Evolutionary conservation across 2,329 filamentous ascomycete species (phyloP).

Genomic region (Pyrenochaeta sp.): DNA sequence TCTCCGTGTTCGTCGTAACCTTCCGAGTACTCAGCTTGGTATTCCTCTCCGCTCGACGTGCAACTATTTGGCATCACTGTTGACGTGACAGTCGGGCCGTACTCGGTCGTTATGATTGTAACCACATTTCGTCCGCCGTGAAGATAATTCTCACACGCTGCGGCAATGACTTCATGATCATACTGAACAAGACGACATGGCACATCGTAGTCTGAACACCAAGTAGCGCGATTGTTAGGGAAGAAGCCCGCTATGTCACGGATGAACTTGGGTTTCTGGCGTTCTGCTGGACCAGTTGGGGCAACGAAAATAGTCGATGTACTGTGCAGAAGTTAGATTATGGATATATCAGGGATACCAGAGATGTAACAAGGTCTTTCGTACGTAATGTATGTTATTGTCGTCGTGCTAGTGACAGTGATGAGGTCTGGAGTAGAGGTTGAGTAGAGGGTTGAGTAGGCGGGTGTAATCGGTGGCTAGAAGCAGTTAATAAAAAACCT

Average conservation of each 20-base stretch:
- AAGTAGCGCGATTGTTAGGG: slow-evolving; percentile 7
- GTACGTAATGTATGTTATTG: slow-evolving; percentile 4
- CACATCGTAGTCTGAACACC: slow-evolving; percentile 14
- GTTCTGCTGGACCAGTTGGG: neutral
- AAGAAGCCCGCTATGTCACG: neutral
- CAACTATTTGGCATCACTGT: neutral
- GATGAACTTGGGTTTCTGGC: neutral
- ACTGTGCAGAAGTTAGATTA: neutral
- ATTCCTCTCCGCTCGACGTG: neutral
- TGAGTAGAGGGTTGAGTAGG: no score
- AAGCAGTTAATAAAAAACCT: no score
- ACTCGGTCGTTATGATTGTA: neutral
- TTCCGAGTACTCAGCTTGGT: neutral
- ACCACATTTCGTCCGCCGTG: neutral
- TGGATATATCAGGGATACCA: neutral
- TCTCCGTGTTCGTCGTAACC: neutral
- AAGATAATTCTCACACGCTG: slow-evolving; percentile 21
- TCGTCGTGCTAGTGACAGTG: slow-evolving; percentile 4
- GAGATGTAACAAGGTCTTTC: neutral
- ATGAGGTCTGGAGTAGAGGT: neutral
- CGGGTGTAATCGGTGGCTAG: no score
- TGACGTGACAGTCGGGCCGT: slow-evolving; percentile 6
- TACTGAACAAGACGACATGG: slow-evolving; percentile 25
- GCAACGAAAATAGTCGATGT: slow-evolving; percentile 5
- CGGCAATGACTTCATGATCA: slow-evolving; percentile 9